These are phyloP conservation scores for Lactarius vividus DNA, from an alignment of 768 basidiomycete species.

Conservation along the genomic window DNA sequence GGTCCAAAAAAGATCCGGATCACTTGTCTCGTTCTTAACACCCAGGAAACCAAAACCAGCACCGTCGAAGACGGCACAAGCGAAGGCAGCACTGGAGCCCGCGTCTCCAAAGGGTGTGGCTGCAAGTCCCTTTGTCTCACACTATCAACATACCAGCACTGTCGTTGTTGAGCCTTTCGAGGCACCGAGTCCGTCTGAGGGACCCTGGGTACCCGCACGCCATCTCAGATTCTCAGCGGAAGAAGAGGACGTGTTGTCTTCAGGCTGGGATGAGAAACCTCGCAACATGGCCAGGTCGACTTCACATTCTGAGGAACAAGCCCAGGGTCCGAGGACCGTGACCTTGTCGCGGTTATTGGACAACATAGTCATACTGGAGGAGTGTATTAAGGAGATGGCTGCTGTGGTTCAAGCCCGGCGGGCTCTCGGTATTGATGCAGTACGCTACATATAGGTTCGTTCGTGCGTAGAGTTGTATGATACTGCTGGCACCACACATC, in stretches of 20 bases:
- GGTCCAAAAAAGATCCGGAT: conserved; percentile 51
- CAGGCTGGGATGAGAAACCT: conserved; percentile 45
- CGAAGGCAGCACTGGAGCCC: conserved; percentile 41
- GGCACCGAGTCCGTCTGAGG: conserved; percentile 55
- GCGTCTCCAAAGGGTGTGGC: conserved; percentile 48
- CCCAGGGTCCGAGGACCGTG: conserved; percentile 42
- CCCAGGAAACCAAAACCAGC: conserved; percentile 64
- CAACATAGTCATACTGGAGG: conserved; percentile 93
- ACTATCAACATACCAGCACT: conserved; percentile 76
- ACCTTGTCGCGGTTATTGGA: conserved; percentile 85
- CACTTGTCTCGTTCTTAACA: conserved; percentile 74
- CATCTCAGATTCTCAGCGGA: conserved; percentile 50
- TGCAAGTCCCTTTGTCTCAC: conserved; percentile 78
- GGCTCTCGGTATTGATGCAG: conserved; percentile 78
- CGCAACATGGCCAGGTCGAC: conserved; percentile 22
- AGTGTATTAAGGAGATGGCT: conserved; percentile 89
- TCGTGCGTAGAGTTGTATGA: conserved; percentile 1
- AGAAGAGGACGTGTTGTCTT: conserved; percentile 71
- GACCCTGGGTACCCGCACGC: conserved; percentile 63
- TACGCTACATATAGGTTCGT: conserved; percentile 59
- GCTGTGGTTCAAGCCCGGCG: conserved; percentile 82
- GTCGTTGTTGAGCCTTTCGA: conserved; percentile 70
- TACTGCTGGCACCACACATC: neutral
- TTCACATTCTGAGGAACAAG: conserved; percentile 33
- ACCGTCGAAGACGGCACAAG: conserved; percentile 30